Evolutionary conservation across 768 basidiomycete genomes (phyloP), one percentile per base, ranked within the genome.

Genomic region (Kwoniella dejecticola): DNA sequence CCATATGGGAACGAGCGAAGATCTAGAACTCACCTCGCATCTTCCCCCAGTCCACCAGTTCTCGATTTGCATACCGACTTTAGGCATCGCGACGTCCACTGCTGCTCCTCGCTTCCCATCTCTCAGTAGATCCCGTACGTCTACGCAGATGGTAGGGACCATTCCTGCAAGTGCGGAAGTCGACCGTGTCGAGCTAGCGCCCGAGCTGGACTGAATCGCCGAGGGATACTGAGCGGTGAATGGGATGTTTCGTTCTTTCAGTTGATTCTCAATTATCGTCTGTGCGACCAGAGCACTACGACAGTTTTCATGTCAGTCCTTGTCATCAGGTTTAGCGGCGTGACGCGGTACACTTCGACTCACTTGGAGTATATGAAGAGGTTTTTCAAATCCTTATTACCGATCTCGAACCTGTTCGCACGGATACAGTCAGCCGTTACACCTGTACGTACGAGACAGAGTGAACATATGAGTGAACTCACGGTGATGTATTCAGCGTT

Each of bases 1-100:
- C n/a, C n/a, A n/a, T n/a, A n/a, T n/a, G n/a, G n/a, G n/a, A 42
- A 42, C 17, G 19, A 42, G 6, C 17, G 5, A 13, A 42, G 5
- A 42, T 21, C 17, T 33, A 5, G 6, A 42, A 47, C 66, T 57
- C 48, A 78, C 79, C 78, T 87, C 85, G 2, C 87, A 88, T 63
- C 85, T 86, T 64, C 86, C 86, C 48, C 88, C 85, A 3, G 87
- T 88, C 92, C 92, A 94, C 92, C 92, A 94, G 64, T 91, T 88
- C 15, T 91, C 82, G 7, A 91, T 89, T 64, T 91, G 88, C 50
- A 94, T 88, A 38, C 88, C 87, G 52, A 94, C 91, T 71, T 90
- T 91, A 6, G 90, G 87, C 89, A 92, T 90, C 4, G 91, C 91
- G 3, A 91, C 91, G 73, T 94, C 91, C 21, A 88, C 89, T 3